Base-by-base conservation (phyloP, 2,329 filamentous ascomycete species). In the Diaporthe destruens region DNA sequence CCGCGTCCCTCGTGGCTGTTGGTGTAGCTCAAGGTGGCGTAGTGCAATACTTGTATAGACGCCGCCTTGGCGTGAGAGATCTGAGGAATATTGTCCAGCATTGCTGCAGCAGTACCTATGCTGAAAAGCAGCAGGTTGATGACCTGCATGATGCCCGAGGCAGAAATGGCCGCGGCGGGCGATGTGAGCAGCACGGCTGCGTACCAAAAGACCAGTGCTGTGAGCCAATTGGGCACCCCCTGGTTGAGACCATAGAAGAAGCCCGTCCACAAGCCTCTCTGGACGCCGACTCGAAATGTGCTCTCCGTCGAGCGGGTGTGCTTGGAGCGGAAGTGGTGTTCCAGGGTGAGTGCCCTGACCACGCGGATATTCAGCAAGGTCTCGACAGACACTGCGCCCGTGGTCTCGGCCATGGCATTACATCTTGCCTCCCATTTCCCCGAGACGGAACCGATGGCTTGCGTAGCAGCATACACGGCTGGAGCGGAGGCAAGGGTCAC, bases 101-200 rank as follows among this genome's bases (percentile, higher is more conserved):
- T 89, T 42, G 87, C 87, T 47, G 90, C 90, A 2, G 93, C 89
- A 14, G 92, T 94, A 14, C 91, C 90, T 71, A 97, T 89, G 74
- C 93, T 92, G 79, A 98, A 93, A n/a, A 98, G 87, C 1, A 98
- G 87, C 69, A 98, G 87, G 44, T 95, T 93, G 77, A 96, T 91
- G 0, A 96, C 93, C 74, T 92, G 89, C 36, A 97, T 83, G 23
- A 96, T 88, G 1, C 87, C 83, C 1, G 87, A 85, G 0, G 92
- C 87, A 0, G 84, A 85, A n/a, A 82, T 78, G 16, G 79, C 77
- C 8, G 75, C 84, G 81, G 87, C 81, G 12, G 84, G 78, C 55
- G 82, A 80, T 0, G 86, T 85, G 7, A 93, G 86, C 14, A 97
- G 85, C 0, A 88, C 82, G 0, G 91, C 90, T 2, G 93, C 94